These are phyloP conservation scores for Zalaria sp. DNA, from an alignment of 2,329 filamentous ascomycete genomes.

Conservation along the genomic window DNA sequence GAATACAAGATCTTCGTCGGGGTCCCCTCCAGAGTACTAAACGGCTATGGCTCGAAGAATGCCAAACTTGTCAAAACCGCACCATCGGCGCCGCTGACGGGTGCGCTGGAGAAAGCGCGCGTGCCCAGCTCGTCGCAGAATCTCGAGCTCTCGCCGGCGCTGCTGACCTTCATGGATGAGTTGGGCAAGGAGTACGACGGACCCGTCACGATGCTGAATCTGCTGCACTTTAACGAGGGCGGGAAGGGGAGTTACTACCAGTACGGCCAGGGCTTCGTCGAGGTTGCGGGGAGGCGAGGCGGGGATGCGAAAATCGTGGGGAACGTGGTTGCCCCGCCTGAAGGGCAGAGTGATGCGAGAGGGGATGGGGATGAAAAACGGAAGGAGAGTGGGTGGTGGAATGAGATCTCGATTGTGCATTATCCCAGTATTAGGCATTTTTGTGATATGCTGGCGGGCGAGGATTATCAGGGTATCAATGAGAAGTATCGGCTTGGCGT, in stretches of 20 bases:
- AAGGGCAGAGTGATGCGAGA: conserved; percentile 4
- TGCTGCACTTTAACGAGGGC: conserved; percentile 41
- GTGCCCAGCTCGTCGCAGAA: conserved; percentile 28
- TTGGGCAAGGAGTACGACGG: conserved; percentile 19
- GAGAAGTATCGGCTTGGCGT: conserved; percentile 33
- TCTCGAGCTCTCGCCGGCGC: conserved; percentile 39
- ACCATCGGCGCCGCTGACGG: conserved; percentile 19
- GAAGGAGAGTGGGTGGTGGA: conserved; percentile 30
- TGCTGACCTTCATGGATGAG: conserved; percentile 35
- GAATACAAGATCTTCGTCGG: conserved; percentile 24
- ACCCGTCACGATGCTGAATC: conserved; percentile 49
- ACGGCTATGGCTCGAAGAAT: conserved; percentile 23
- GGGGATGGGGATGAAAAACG: conserved; percentile 10
- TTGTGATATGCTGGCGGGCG: conserved; percentile 43
- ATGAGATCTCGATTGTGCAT: conserved; percentile 51
- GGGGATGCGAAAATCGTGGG: conserved; percentile 49
- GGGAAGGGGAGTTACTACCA: conserved; percentile 38
- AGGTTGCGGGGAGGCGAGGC: conserved; percentile 24
- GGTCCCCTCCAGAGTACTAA: conserved; percentile 27
- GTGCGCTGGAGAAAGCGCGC: conserved; percentile 15
- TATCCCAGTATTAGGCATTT: conserved; percentile 50
- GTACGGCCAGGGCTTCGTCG: conserved; percentile 32
- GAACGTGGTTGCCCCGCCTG: conserved; percentile 29
- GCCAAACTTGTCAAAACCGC: conserved; percentile 23
- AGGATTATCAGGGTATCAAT: conserved; percentile 47